Percentiles rank a stretch among this genome's conserved stretches.
Conservation (phyloP, 176 grass and related monocot species). For the Oryza meridionalis region DNA sequence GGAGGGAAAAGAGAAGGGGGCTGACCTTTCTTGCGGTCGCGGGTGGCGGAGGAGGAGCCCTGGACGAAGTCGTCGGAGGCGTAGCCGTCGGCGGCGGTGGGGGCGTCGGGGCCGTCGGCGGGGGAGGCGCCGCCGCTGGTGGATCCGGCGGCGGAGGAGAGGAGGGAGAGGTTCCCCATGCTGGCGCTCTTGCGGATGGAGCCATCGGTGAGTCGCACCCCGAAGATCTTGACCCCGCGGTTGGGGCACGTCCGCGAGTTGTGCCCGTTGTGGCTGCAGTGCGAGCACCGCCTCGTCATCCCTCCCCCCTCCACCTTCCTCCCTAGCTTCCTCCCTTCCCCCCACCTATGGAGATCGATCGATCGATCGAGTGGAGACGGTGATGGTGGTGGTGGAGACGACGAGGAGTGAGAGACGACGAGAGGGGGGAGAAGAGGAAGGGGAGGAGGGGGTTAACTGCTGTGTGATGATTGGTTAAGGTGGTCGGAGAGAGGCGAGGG, state of each 20-base stretch:
- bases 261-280: conserved; percentile 98
- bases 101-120: conserved; percentile 57
- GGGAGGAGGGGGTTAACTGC: conserved; percentile 22
- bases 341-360: background rate
- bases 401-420: background rate
- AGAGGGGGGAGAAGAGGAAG: background rate
- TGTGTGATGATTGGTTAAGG: conserved; percentile 51
- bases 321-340: too few relatives aligned
- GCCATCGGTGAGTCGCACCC: conserved; percentile 91
- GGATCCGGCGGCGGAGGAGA: conserved; percentile 75
- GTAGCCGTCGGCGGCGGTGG: conserved; percentile 61
- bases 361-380: background rate
- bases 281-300: conserved; percentile 98
- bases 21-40: conserved; percentile 94
- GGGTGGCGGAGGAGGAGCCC: conserved; percentile 90
- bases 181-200: conserved; percentile 96
- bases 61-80: conserved; percentile 95
- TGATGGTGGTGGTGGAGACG: background rate
- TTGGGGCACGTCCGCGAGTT: conserved; percentile 96
- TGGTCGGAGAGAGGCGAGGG: conserved; percentile 40
- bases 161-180: conserved; percentile 92
- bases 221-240: conserved; percentile 95
- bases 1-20: background rate
- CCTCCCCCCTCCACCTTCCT: background rate
- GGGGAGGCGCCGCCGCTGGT: conserved; percentile 79